Base-by-base conservation (phyloP, 2,329 filamentous ascomycete genomes). In the Emmonsiellopsis sp. region DNA sequence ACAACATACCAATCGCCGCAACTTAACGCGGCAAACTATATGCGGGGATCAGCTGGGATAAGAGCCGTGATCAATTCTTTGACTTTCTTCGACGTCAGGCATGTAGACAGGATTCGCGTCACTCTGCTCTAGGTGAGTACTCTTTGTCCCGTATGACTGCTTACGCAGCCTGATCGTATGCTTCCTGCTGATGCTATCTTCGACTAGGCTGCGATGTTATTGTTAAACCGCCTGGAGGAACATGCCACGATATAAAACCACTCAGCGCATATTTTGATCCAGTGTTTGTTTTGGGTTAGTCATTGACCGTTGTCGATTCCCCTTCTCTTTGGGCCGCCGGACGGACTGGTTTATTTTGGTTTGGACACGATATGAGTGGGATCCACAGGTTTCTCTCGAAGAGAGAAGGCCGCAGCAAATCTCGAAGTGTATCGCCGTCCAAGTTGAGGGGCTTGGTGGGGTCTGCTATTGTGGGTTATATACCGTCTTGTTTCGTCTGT, bases 381-480 rank as follows among this genome's bases (percentile, higher is more conserved):
- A 70, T 74, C 51, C 70, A 72, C 53, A 63, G 67, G 40, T 71
- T 73, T 52, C 64, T 74, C 52, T 70, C 69, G 5, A 67, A 65
- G 51, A 67, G 70, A 41, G 70, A 73, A 54, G 67, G 62, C 50
- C 61, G 65, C 49, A 63, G 60, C 50, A 62, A 41, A 41, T 50
- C 51, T 16, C 53, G 53, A 32, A 52, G 16, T 38, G 8, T 35
- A 49, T 49, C 35, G 6, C 46, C 46, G 16, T 49, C 35, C 15
- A 49, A 31, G 2, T 38, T 34, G 46, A 34, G 46, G n/a, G 9
- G 7, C 6, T 20, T 26, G 16, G 16, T 49, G 7, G 34, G 30
- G 26, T 49, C 46, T 8, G 20, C 16, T 30, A n/a, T 13, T 49
- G 46, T 49, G 35, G 31, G 46, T 49, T 40, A 30, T 15, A 9